Evolutionary conservation across 257 asterid species (phyloP).

Genomic region (Paraleonurus japonicus): DNA sequence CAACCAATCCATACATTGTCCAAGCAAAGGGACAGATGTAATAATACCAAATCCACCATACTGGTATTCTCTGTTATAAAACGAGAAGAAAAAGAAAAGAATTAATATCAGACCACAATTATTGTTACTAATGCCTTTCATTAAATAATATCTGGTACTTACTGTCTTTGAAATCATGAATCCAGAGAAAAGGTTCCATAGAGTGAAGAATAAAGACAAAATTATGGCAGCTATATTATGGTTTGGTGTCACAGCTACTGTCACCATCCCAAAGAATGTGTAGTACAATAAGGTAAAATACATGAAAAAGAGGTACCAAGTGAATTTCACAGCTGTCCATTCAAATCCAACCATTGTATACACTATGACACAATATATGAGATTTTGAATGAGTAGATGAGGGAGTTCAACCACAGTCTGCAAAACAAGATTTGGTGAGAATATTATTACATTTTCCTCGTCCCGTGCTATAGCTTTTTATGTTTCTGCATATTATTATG

Average conservation of each 20-base stretch:
- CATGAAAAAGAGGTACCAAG: slow-evolving; percentile 80
- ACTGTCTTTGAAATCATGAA: slow-evolving; percentile 74
- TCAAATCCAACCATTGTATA: slow-evolving; percentile 81
- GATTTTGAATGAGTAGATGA: slow-evolving; percentile 53
- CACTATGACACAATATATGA: slow-evolving; percentile 54
- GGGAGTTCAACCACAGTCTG: slow-evolving; percentile 76
- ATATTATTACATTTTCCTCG: neutral
- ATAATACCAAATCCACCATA: slow-evolving; percentile 87
- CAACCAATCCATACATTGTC: slow-evolving; percentile 70
- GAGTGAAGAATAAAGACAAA: slow-evolving; percentile 49
- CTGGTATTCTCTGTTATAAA: slow-evolving; percentile 63
- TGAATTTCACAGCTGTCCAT: slow-evolving; percentile 63
- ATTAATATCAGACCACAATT: neutral
- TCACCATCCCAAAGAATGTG: slow-evolving; percentile 85
- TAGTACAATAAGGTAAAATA: slow-evolving; percentile 73
- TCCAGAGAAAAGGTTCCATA: slow-evolving; percentile 84
- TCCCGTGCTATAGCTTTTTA: neutral
- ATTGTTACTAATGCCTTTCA: neutral
- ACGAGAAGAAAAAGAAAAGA: neutral
- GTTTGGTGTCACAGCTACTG: slow-evolving; percentile 75
- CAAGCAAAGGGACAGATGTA: slow-evolving; percentile 55
- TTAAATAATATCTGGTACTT: slow-evolving; percentile 18
- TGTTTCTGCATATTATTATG: neutral
- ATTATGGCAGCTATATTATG: slow-evolving; percentile 62
- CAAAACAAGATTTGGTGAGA: neutral